Percentiles rank a stretch among this genome's conserved stretches.
Conservation (phyloP, 768 basidiomycete species). For the Panaeolus cyanescens region DNA sequence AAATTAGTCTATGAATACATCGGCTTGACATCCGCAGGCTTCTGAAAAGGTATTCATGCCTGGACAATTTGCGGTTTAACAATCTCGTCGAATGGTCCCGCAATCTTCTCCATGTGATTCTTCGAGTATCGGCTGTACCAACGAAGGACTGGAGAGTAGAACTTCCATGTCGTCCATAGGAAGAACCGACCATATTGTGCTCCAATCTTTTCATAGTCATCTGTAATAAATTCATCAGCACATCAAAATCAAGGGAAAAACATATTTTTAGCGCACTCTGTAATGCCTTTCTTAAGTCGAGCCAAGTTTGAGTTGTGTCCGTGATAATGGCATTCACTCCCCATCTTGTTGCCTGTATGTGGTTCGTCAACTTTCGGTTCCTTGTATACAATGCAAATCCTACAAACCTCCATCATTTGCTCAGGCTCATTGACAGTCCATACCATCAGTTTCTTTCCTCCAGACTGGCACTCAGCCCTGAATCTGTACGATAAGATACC, state of each 20-base stretch:
- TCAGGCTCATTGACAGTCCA: constrained; percentile 95
- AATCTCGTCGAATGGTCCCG: constrained; percentile 53
- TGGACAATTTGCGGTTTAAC: constrained; percentile 12
- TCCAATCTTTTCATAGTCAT: constrained; percentile 66
- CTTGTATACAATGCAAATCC: constrained; percentile 3
- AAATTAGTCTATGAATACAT: background rate
- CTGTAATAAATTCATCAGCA: constrained; percentile 32
- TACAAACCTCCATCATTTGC: constrained; percentile 85
- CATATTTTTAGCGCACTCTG: constrained; percentile 37
- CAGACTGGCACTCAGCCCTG: constrained; percentile 71
- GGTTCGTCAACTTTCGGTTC: constrained; percentile 3
- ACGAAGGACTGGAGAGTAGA: constrained; percentile 54
- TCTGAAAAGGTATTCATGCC: constrained; percentile 8
- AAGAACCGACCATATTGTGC: constrained; percentile 67
- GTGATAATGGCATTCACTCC: constrained; percentile 78
- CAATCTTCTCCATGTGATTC: constrained; percentile 45
- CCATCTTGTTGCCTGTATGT: constrained; percentile 72
- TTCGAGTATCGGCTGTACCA: constrained; percentile 26
- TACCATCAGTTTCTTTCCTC: constrained; percentile 85
- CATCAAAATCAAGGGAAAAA: constrained; percentile 1
- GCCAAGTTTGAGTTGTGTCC: constrained; percentile 69
- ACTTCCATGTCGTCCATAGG: constrained; percentile 69
- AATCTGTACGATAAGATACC: constrained; percentile 52
- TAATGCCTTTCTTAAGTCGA: constrained; percentile 61
- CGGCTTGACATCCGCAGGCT: background rate